Evolutionary conservation across 768 basidiomycete genomes (phyloP).

Genomic region (Kwoniella botswanensis): DNA sequence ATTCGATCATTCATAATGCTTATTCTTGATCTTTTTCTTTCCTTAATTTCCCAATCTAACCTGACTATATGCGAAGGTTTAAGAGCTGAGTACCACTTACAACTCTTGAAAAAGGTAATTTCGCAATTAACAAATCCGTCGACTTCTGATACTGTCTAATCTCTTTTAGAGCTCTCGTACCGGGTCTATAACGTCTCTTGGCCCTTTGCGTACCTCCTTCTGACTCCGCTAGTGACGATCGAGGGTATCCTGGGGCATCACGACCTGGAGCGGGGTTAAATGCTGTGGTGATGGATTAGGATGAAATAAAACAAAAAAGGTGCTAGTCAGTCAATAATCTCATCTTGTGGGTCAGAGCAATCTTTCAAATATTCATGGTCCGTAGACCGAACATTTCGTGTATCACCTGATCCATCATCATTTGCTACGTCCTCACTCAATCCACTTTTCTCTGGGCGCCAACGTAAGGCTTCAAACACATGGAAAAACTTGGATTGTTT

Average conservation of each 20-base stretch:
- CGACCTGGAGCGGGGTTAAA: conserved; percentile 19
- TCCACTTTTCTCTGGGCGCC: too few relatives aligned
- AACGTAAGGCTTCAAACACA: too few relatives aligned
- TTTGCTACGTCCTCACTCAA: too few relatives aligned
- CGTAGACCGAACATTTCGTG: too few relatives aligned
- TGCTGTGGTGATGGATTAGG: conserved; percentile 1
- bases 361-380: too few relatives aligned
- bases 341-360: too few relatives aligned
- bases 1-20: too few relatives aligned
- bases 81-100: conserved; percentile 63
- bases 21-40: too few relatives aligned
- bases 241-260: conserved; percentile 16
- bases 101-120: conserved; percentile 88
- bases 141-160: conserved; percentile 94
- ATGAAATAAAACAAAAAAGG: background rate
- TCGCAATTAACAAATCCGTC: conserved; percentile 83
- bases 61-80: too few relatives aligned
- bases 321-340: background rate
- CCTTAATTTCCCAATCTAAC: too few relatives aligned
- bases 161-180: conserved; percentile 86
- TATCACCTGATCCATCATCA: too few relatives aligned
- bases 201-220: conserved; percentile 32
- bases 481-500: background rate
- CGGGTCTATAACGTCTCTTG: conserved; percentile 81
- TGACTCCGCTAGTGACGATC: conserved; percentile 10